Conservation (phyloP, 148 eudicot species). For the Bassia scoparia region DNA sequence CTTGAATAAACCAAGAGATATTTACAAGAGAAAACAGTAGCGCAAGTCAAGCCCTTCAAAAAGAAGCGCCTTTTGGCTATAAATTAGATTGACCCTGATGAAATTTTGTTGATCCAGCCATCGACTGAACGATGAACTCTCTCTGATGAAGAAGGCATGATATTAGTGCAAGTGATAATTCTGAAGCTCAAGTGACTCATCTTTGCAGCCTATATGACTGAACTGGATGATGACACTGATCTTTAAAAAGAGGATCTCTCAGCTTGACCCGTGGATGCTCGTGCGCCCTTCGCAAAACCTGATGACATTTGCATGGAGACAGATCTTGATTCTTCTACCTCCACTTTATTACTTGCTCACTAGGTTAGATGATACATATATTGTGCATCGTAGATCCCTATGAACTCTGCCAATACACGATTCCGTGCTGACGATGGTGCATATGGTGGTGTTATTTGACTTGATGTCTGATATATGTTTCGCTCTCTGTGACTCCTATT, state of each 20-base stretch:
- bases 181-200: constrained; percentile 76
- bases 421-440: too few species aligned
- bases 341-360: not conserved
- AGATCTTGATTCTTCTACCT: constrained; percentile 26
- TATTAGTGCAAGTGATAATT: constrained; percentile 55
- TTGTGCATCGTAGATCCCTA: not conserved
- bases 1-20: constrained; percentile 27
- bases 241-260: constrained; percentile 65
- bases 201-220: constrained; percentile 91
- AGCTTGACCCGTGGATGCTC: constrained; percentile 85
- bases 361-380: not conserved
- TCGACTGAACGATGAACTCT: constrained; percentile 38
- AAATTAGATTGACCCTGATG: constrained; percentile 74
- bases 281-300: constrained; percentile 81
- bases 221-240: constrained; percentile 84
- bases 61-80: constrained; percentile 37
- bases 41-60: constrained; percentile 29
- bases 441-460: too few species aligned
- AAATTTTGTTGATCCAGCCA: constrained; percentile 75
- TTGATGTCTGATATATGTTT: too few species aligned
- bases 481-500: too few species aligned
- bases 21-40: constrained; percentile 23
- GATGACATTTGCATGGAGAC: constrained; percentile 92
- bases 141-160: constrained; percentile 52
- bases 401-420: not conserved